Evolutionary conservation across 441 rosid genomes (phyloP), one percentile per base, ranked within the genome.

Genomic region (Populus trichocarpa): DNA sequence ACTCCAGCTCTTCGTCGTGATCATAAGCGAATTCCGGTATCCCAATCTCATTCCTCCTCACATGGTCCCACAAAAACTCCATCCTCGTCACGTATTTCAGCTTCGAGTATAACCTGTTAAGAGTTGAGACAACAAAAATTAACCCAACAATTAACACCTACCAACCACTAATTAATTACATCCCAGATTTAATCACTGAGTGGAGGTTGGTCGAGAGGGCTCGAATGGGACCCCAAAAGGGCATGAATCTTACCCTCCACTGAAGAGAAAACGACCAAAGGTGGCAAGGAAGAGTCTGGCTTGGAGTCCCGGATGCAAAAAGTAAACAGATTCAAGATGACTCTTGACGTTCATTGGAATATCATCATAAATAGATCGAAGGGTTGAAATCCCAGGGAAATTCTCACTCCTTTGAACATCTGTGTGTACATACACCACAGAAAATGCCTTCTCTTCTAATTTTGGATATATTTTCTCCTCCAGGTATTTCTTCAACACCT

Each of bases 231-330:
- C 2, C 20, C 73, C 25, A 20, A 50, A 30, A 30, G 32, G 32
- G 32, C 14, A 14, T 5, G 53, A 69, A 57, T 12, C 78, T 83
- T 82, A 90, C 97, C 95, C 95, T 74, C 91, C 92, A 81, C 86
- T 75, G 84, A 94, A 91, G 13, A 92, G 81, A 25, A 92, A 79
- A 68, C 97, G 92, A 63, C 98, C 98, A 50, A 90, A 87, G 20
- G 95, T 91, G 68, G 97, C 96, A 25, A 94, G 92, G 89, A 94
- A 91, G 84, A 92, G 92, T 28, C 91, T 89, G 9, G 94, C 76
- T 26, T 90, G 96, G 2, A 93, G 87, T 22, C 89, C 92, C 16
- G 98, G 98, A 73, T 91, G 98, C 33, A 93, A 76, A 66, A 93
- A 93, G 81, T 93, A 90, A 64, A 93, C 89, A 65, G 88, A 84